These are phyloP conservation scores for Xylariales sp. DNA, from an alignment of 2,329 filamentous ascomycete species.

Conservation along the genomic window DNA sequence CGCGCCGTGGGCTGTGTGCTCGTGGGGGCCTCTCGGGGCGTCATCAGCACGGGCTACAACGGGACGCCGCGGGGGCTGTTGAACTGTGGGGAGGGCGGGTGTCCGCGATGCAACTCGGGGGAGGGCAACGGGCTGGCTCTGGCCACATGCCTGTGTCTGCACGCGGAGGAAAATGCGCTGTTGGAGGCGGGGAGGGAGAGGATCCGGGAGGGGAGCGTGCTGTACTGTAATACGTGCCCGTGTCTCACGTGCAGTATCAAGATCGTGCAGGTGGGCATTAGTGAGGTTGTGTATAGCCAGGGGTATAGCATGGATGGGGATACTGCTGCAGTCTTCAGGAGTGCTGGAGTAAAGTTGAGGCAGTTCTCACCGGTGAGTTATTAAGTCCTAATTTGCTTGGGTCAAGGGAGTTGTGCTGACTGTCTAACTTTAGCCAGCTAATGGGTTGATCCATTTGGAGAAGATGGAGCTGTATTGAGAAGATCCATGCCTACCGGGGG, in stretches of 20 bases:
- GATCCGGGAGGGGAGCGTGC: conserved; percentile 72
- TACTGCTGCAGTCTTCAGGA: conserved; percentile 74
- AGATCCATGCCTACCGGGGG: no score
- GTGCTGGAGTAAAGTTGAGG: conserved; percentile 78
- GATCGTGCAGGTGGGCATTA: conserved; percentile 93
- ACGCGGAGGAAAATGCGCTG: conserved; percentile 95
- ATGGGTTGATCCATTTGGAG: conserved; percentile 51
- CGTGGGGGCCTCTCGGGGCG: conserved; percentile 72
- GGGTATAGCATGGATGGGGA: conserved; percentile 91
- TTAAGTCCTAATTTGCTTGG: background rate
- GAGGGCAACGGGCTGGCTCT: conserved; percentile 66
- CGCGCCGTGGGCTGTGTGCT: conserved; percentile 91
- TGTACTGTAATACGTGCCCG: conserved; percentile 96
- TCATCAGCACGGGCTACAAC: conserved; percentile 96
- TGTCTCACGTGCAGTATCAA: conserved; percentile 98
- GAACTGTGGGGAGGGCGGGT: conserved; percentile 93
- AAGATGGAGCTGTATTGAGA: conserved; percentile 22
- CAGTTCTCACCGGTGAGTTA: conserved; percentile 78
- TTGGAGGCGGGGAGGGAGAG: conserved; percentile 90
- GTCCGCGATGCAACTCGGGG: conserved; percentile 77
- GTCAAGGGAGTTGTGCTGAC: background rate
- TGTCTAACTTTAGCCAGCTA: conserved; percentile 38
- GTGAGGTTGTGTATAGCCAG: conserved; percentile 90
- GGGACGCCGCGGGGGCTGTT: conserved; percentile 84
- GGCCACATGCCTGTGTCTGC: conserved; percentile 89